A percentile compares a stretch with the other conserved stretches of the same genome.
Conservation (phyloP, 1,284 basidiomycete genomes). For the Cutaneotrichosporon sp. region DNA sequence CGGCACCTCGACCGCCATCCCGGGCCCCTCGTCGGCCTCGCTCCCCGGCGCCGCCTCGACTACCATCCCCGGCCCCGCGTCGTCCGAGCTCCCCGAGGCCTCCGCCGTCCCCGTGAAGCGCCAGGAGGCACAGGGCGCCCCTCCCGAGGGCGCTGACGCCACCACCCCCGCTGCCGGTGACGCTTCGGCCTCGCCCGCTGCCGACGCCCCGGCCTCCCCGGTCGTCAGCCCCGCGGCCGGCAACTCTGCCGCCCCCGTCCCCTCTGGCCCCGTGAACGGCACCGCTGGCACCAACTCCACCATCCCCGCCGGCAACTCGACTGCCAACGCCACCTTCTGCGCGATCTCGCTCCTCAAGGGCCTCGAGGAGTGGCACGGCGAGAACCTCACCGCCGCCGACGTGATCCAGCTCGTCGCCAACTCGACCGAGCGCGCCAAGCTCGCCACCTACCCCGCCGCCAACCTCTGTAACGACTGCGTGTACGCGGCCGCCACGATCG, state of each 20-base stretch:
- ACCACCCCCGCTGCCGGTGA: background rate
- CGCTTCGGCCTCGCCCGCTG: background rate
- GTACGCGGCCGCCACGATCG: slow-evolving; percentile 43
- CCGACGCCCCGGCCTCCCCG: slow-evolving; percentile 1
- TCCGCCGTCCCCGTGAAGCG: background rate
- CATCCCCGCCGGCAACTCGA: slow-evolving; percentile 8
- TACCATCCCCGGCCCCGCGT: background rate
- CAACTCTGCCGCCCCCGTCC: slow-evolving; percentile 1
- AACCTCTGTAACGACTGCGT: slow-evolving; percentile 50
- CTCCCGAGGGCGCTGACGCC: background rate
- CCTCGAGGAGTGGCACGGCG: slow-evolving; percentile 34
- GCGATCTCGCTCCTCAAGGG: slow-evolving; percentile 40
- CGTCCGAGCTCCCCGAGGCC: background rate
- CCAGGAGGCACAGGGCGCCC: background rate
- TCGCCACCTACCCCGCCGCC: slow-evolving; percentile 30
- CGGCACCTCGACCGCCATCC: background rate
- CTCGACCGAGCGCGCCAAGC: slow-evolving; percentile 28
- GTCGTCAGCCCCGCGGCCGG: background rate
- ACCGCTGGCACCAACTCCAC: slow-evolving; percentile 3
- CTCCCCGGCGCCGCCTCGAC: background rate
- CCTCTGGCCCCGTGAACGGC: background rate
- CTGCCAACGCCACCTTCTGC: slow-evolving; percentile 38
- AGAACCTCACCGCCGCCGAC: slow-evolving; percentile 32
- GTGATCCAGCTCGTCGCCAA: slow-evolving; percentile 11
- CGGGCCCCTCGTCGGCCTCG: background rate